Base-by-base conservation (phyloP, 2,329 filamentous ascomycete genomes). In the Fusarium phyllophilum region DNA sequence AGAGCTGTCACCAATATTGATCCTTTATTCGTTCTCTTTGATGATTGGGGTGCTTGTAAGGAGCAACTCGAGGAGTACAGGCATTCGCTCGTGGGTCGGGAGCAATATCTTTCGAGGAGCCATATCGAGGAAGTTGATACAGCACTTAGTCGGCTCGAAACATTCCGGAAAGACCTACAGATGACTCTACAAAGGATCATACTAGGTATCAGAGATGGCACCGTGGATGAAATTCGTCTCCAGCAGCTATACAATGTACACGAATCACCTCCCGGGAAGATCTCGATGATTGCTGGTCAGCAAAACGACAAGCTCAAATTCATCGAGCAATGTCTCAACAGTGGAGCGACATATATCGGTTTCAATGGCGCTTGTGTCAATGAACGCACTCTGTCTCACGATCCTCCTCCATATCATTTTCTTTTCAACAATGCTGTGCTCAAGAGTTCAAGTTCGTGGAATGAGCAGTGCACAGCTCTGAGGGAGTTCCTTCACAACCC, bases 291-390 rank as follows among this genome's bases (percentile, higher is more conserved):
- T 3, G 45, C 22, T 22, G 52, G 45, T 4, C 66, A 67, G 34
- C 72, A 75, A 54, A 67, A 29, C 1, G 44, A 65, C 15, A 76
- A 75, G 34, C 65, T 76, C 17, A 41, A 38, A 6, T 62, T 77
- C 22, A 39, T 76, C 5, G 7, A 45, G 11, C 20, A 39, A 2
- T 48, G 49, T 20, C 13, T 49, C 5, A 12, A 18, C 6, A 18
- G n/a, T 3, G 72, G 70, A 7, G 70, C 72, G 15, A 39, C 55
- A 10, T 76, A 76, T 26, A 57, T 77, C 8, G 66, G 72, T 5
- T 49, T 69, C 45, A 77, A 77, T 17, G 74, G 62, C 1, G 41
- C 68, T 8, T 56, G 66, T 29, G 39, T 58, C 1, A 48, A 44
- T 1, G 46, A 45, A 13, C 22, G 62, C 17, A 41, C 8, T 17